These are phyloP conservation scores for Nemania diffusa DNA, from an alignment of 2,329 filamentous ascomycete genomes.

Conservation along the genomic window DNA sequence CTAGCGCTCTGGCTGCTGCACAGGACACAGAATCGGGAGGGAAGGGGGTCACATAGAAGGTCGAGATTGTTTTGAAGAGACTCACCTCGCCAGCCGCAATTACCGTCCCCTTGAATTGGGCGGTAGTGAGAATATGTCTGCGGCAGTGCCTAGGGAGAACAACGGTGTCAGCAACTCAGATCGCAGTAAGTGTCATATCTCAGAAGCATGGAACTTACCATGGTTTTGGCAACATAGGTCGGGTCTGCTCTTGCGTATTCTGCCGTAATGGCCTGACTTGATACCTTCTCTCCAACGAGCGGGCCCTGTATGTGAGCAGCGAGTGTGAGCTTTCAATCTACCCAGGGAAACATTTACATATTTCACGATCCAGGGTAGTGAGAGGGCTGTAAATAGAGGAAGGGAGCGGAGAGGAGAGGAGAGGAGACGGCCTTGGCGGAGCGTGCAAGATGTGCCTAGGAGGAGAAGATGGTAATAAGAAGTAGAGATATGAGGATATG, in stretches of 20 bases:
- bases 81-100: slow-evolving; percentile 97
- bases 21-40: not conserved
- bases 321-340: slow-evolving; percentile 34
- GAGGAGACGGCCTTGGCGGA: slow-evolving; percentile 1
- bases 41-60: not conserved
- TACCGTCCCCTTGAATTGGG: slow-evolving; percentile 89
- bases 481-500: not conserved
- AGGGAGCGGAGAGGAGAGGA: too few species aligned
- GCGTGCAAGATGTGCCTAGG: not conserved
- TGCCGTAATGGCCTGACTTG: slow-evolving; percentile 79
- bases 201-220: slow-evolving; percentile 64
- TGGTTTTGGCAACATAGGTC: slow-evolving; percentile 86
- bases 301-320: slow-evolving; percentile 71
- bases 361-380: slow-evolving; percentile 15
- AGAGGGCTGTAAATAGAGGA: slow-evolving; percentile 14
- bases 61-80: slow-evolving; percentile 37
- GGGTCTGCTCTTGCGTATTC: slow-evolving; percentile 92
- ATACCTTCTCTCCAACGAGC: slow-evolving; percentile 80
- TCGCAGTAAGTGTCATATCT: not conserved
- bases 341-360: not conserved
- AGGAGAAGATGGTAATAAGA: not conserved
- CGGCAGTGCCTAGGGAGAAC: slow-evolving; percentile 72
- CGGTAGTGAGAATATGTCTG: slow-evolving; percentile 89
- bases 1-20: not conserved
- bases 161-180: slow-evolving; percentile 36